Conservation (phyloP, 306 rosid genomes). For the Urtica urens region DNA sequence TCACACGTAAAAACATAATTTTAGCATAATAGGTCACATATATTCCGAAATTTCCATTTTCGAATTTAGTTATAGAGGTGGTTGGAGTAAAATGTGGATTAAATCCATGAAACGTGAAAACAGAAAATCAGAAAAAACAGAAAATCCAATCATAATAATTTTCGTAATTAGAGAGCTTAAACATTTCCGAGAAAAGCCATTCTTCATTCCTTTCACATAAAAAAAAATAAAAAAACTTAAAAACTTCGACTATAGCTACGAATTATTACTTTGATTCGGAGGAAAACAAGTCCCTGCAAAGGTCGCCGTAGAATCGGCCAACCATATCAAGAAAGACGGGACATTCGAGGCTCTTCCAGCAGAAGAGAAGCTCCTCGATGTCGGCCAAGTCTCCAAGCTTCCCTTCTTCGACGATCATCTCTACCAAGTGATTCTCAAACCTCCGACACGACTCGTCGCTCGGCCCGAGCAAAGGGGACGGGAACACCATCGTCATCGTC, state of each 20-base stretch:
- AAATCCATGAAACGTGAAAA: no score
- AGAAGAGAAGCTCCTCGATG: slow-evolving; percentile 73
- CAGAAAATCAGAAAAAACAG: no score
- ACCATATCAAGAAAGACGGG: slow-evolving; percentile 74
- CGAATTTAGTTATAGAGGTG: no score
- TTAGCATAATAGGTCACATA: no score
- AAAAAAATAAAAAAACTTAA: no score
- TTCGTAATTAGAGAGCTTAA: no score
- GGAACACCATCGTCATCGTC: slow-evolving; percentile 17
- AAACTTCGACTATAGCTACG: slow-evolving; percentile 5
- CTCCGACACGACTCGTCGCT: slow-evolving; percentile 83
- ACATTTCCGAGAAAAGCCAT: no score
- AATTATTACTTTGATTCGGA: slow-evolving; percentile 20
- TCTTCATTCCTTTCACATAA: no score
- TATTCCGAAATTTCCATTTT: no score
- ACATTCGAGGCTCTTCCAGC: slow-evolving; percentile 71
- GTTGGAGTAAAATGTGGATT: no score
- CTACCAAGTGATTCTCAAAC: slow-evolving; percentile 75
- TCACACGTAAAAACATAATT: no score
- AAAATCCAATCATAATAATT: no score
- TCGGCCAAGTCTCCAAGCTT: slow-evolving; percentile 60
- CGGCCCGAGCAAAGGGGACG: slow-evolving; percentile 35
- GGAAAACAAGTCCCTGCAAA: slow-evolving; percentile 78
- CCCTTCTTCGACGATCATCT: slow-evolving; percentile 89
- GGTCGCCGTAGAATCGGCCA: slow-evolving; percentile 77